Percentiles rank a stretch among this genome's conserved stretches.
These are phyloP conservation scores for Magnaporthales sp. DNA, from an alignment of 2,329 filamentous ascomycete genomes.

Conservation along the genomic window DNA sequence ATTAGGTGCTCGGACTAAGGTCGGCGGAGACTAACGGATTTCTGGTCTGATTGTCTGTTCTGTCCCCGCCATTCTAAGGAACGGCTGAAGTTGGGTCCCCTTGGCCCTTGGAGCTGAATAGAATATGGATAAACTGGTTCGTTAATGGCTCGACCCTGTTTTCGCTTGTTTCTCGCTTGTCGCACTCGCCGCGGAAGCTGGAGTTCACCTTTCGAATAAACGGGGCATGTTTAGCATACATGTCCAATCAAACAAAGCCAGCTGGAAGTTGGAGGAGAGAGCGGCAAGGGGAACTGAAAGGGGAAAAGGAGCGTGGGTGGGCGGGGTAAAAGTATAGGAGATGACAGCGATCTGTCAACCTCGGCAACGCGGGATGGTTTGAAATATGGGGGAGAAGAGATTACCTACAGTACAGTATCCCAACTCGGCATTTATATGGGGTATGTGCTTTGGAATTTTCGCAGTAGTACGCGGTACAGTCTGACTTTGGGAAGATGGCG, in stretches of 20 bases:
- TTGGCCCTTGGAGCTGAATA: neutral
- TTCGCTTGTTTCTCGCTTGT: neutral
- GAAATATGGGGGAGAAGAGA: neutral
- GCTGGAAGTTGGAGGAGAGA: neutral
- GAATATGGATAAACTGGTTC: neutral
- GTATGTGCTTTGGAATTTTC: neutral
- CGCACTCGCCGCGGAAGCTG: neutral
- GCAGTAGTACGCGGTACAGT: neutral
- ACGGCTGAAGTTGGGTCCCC: neutral
- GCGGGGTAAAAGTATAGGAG: neutral
- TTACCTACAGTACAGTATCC: too few species aligned
- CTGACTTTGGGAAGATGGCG: neutral
- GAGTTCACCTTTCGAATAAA: neutral
- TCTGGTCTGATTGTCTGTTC: neutral
- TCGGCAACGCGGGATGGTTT: neutral
- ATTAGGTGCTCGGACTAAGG: neutral
- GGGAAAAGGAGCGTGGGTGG: neutral
- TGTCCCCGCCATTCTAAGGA: neutral
- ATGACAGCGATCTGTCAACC: neutral
- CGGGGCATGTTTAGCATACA: neutral
- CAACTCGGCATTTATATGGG: neutral
- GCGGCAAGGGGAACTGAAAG: neutral
- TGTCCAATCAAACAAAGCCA: neutral
- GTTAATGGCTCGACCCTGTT: neutral
- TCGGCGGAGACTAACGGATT: neutral